Base-by-base conservation (phyloP, 257 asterid genomes). In the Paulownia fortunei region DNA sequence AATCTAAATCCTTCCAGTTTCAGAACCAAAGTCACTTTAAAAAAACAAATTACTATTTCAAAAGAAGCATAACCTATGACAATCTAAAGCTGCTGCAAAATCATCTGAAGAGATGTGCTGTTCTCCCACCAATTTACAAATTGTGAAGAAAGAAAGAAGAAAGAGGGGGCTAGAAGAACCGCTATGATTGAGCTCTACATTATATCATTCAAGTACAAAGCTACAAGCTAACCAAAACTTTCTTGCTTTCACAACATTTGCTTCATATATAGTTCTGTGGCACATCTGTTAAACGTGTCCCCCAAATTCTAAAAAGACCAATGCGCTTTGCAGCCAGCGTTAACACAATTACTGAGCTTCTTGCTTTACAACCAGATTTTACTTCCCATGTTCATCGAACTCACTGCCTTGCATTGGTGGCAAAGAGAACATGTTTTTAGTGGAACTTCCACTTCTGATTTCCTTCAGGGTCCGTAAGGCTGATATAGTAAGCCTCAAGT, bases 371-470 rank as follows among this genome's bases (percentile, higher is more conserved):
- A 56, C 42, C 56, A 54, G 49, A 81, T 41, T 65, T 65, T 72
- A 80, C 84, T 73, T 83, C 83, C 82, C 84, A 16, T 75, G 67
- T 24, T 86, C 86, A 68, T 82, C 92, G 5, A 47, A 61, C 36
- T 73, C 84, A 19, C 70, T 24, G 26, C 71, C 78, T 16, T 80
- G 84, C 80, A 91, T 77, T 5, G 96, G 98, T 2, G 97, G 97
- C 85, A 91, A 84, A 7, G 98, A 88, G 75, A 91, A 91, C 84
- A 80, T 59, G 84, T 82, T 84, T 0, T 82, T 83, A 0, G 94
- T 91, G 42, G 97, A 93, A 70, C 96, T 94, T 68, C 95, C 86
- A 26, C 90, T 79, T 51, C 92, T 84, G 73, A 90, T 87, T 74
- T 88, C 88, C 79, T 89, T 87, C 77, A 93, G 67, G 49, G 91